Percentiles rank a stretch among this genome's conserved stretches.
These are phyloP conservation scores for Lecanicillium sp. DNA, from an alignment of 2,329 filamentous ascomycete species.

Conservation along the genomic window DNA sequence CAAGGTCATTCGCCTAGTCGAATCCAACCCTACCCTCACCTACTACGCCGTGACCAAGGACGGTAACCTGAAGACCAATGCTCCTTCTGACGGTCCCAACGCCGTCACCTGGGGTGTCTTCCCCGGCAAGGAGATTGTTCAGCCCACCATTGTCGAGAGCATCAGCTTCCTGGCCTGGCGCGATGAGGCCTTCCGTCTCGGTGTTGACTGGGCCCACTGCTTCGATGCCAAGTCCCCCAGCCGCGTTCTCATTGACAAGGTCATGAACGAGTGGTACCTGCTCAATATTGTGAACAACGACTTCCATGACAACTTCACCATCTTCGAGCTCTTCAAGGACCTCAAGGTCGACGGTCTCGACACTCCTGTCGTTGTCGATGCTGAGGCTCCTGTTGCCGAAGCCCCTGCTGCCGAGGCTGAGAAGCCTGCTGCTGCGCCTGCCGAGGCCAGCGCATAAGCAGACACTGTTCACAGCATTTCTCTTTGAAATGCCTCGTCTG, in stretches of 20 bases:
- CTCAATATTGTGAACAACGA: constrained; percentile 99
- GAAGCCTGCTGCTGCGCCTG: neutral
- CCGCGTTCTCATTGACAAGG: constrained; percentile 68
- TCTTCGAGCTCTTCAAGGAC: constrained; percentile 82
- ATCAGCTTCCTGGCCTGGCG: constrained; percentile 98
- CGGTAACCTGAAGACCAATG: constrained; percentile 78
- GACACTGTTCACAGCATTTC: no score
- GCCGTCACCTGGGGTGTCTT: constrained; percentile 99
- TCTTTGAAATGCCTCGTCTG: neutral
- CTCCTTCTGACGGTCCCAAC: constrained; percentile 80
- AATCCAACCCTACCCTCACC: constrained; percentile 73
- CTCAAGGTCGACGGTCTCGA: constrained; percentile 64
- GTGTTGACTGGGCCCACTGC: constrained; percentile 90
- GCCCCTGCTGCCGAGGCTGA: neutral
- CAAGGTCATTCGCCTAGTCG: constrained; percentile 71
- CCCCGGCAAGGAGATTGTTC: constrained; percentile 98
- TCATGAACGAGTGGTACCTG: constrained; percentile 89
- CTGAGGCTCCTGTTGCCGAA: constrained; percentile 19
- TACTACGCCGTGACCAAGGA: constrained; percentile 89
- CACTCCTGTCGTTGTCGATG: constrained; percentile 20
- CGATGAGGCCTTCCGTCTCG: constrained; percentile 91
- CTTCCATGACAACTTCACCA: constrained; percentile 76
- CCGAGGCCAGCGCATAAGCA: constrained; percentile 12
- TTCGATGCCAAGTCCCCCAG: constrained; percentile 72
- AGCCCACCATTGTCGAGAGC: constrained; percentile 98